A percentile compares a stretch with the other conserved stretches of the same genome.
These are phyloP conservation scores for Purpureocillium takamizusanense DNA, from an alignment of 2,329 filamentous ascomycete species.

Conservation along the genomic window DNA sequence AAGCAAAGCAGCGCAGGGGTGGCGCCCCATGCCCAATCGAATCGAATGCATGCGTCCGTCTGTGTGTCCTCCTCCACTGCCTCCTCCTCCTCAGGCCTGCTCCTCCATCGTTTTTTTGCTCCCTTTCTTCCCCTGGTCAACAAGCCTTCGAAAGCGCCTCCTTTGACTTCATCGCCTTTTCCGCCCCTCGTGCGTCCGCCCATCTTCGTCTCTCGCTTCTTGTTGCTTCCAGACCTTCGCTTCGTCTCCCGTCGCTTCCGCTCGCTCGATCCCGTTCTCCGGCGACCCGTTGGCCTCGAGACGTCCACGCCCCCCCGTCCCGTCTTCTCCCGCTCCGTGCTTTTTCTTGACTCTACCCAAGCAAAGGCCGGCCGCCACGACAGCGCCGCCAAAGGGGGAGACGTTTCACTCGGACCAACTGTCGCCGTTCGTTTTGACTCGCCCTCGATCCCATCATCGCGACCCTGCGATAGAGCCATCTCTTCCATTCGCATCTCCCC, in stretches of 20 bases:
- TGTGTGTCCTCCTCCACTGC: too few species aligned
- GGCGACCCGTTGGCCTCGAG: too few species aligned
- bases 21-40: too few species aligned
- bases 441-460: not conserved
- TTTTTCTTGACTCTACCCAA: not conserved
- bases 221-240: slow-evolving; percentile 7
- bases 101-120: not conserved
- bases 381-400: slow-evolving; percentile 2
- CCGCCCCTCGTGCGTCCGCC: too few species aligned
- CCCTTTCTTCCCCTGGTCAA: slow-evolving; percentile 3
- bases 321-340: not conserved
- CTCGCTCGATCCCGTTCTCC: slow-evolving; percentile 5
- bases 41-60: too few species aligned
- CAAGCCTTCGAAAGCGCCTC: not conserved
- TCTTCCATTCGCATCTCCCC: not conserved
- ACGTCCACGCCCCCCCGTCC: not conserved
- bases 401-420: not conserved
- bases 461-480: not conserved
- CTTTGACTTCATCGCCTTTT: too few species aligned
- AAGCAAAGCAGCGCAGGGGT: too few species aligned
- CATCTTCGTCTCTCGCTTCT: slow-evolving; percentile 10
- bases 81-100: not conserved
- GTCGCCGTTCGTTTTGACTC: not conserved
- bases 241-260: slow-evolving; percentile 2
- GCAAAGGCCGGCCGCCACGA: not conserved